These are phyloP conservation scores for Exophiala bonariae DNA, from an alignment of 2,329 filamentous ascomycete species.

Conservation along the genomic window DNA sequence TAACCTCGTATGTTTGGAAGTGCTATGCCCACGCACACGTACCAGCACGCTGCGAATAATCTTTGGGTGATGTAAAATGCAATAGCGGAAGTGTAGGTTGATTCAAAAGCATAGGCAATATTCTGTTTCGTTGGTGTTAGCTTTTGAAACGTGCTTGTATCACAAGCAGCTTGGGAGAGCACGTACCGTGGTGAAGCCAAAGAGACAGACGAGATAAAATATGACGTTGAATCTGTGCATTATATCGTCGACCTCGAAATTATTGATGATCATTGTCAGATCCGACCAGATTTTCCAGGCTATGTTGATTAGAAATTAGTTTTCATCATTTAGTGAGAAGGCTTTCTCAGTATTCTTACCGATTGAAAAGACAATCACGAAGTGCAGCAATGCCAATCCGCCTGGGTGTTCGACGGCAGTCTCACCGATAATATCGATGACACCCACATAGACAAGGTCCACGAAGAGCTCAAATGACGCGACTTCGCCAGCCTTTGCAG, in stretches of 20 bases:
- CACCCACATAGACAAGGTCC: constrained; percentile 64
- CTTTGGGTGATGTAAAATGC: constrained; percentile 62
- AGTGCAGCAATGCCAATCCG: constrained; percentile 57
- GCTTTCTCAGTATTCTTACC: background rate
- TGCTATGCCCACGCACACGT: constrained; percentile 46
- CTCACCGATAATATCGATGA: constrained; percentile 65
- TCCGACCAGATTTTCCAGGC: constrained; percentile 17
- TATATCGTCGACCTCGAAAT: constrained; percentile 65
- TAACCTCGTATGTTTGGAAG: constrained; percentile 60
- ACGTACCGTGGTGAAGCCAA: constrained; percentile 65
- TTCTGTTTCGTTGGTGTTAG: constrained; percentile 2
- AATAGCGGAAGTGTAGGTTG: constrained; percentile 60
- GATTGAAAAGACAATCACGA: constrained; percentile 62
- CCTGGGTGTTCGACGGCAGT: constrained; percentile 57
- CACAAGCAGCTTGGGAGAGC: background rate
- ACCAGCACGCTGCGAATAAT: constrained; percentile 50
- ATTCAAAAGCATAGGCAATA: constrained; percentile 45
- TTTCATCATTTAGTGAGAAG: background rate
- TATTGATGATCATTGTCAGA: constrained; percentile 51
- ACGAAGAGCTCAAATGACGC: constrained; percentile 65
- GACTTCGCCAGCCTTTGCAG: constrained; percentile 58
- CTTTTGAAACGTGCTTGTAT: no score
- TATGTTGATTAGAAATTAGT: background rate
- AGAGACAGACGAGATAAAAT: constrained; percentile 61
- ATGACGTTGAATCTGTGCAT: constrained; percentile 59